Percentiles rank a stretch among this genome's conserved stretches.
phyloP scores from a whole-genome alignment of 208 protist genomes.

The Phytomonas serpens region DNA sequence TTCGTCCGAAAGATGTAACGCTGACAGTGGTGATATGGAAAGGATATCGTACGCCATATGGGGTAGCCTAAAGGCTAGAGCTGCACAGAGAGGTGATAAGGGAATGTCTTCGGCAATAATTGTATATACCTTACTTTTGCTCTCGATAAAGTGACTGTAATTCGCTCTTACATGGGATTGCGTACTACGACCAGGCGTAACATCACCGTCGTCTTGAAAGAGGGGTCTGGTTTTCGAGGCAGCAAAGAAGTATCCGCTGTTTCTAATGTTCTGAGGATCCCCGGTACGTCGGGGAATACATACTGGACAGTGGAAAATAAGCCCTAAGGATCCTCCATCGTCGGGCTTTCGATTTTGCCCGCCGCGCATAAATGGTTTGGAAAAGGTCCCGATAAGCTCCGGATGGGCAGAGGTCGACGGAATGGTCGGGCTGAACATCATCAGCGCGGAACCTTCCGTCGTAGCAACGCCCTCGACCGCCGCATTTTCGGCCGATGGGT shows the following conservation, averaged over 20 bases:
- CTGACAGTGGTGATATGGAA: conserved; percentile 55
- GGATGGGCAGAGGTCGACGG: neutral
- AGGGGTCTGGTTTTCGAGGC: neutral
- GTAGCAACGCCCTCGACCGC: neutral
- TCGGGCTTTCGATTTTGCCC: neutral
- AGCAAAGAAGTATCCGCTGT: neutral
- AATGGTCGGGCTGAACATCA: neutral
- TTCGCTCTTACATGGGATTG: neutral
- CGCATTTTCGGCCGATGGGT: neutral
- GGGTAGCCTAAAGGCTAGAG: conserved; percentile 39
- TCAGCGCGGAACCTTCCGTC: neutral
- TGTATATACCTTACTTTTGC: neutral
- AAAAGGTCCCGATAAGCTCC: neutral
- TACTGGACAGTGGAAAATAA: neutral
- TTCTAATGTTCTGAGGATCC: neutral
- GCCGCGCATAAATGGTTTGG: neutral
- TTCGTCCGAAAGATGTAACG: conserved; percentile 2
- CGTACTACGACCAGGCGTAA: neutral
- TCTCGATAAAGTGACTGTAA: neutral
- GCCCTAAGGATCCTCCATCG: neutral
- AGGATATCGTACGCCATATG: conserved; percentile 51
- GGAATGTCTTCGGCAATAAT: conserved; percentile 45
- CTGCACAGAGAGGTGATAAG: conserved; percentile 52
- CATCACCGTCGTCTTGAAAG: neutral
- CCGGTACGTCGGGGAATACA: neutral